These are phyloP conservation scores for Trypanosoma scelopori DNA, from an alignment of 208 protist species.

Conservation along the genomic window DNA sequence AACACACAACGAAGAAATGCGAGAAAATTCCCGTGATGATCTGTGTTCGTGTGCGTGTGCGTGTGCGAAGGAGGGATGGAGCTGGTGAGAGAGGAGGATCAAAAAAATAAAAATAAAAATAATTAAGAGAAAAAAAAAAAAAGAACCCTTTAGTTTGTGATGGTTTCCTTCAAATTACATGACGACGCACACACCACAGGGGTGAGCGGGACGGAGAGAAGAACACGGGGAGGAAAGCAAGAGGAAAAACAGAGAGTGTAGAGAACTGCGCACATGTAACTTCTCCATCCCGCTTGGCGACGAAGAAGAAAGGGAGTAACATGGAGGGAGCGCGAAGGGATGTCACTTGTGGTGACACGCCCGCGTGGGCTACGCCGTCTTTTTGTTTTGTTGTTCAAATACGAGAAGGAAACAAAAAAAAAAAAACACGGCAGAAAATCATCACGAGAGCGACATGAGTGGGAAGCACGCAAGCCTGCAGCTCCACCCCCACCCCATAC, in stretches of 20 bases:
- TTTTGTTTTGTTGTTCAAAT: no score
- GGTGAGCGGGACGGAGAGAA: neutral
- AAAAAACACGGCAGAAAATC: slow-evolving; percentile 12
- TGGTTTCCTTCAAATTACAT: no score
- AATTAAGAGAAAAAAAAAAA: neutral
- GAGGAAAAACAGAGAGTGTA: neutral
- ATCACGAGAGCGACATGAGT: no score
- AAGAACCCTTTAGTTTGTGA: neutral
- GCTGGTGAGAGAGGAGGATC: no score
- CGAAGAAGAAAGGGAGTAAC: neutral
- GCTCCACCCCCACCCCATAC: neutral
- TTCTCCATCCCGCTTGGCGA: no score
- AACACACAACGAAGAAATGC: no score
- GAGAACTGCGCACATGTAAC: neutral
- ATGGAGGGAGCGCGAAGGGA: neutral
- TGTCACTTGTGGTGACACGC: neutral
- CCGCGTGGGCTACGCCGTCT: no score
- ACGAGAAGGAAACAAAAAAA: slow-evolving; percentile 19
- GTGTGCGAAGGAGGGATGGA: no score
- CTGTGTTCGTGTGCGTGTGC: no score
- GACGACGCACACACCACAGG: neutral
- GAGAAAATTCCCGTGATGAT: no score
- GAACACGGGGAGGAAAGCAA: neutral
- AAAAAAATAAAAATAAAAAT: no score
- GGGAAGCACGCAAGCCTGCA: neutral